A percentile compares a stretch with the other conserved stretches of the same genome.
phyloP scores from a whole-genome alignment of 2,329 filamentous ascomycete genomes.

The Immersiporthe knoxdaviesiana region DNA sequence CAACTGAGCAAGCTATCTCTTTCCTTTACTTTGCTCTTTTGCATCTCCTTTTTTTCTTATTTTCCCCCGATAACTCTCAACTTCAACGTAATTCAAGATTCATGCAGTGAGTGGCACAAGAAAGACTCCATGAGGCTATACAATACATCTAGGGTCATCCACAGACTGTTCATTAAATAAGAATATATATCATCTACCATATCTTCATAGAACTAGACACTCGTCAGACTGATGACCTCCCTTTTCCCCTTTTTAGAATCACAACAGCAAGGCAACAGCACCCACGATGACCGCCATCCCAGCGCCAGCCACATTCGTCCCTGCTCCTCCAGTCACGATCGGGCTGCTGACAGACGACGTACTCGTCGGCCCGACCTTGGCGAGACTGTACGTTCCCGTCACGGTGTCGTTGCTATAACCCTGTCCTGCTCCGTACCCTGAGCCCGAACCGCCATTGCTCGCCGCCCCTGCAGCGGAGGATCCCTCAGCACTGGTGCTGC shows the following conservation, averaged over 20 bases:
- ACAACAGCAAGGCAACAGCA: constrained; percentile 25
- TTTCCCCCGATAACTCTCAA: too few species aligned
- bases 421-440: constrained; percentile 13
- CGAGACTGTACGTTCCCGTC: constrained; percentile 24
- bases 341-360: neutral
- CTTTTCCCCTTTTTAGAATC: neutral
- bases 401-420: constrained; percentile 16
- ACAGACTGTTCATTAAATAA: neutral
- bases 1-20: neutral
- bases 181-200: constrained; percentile 2
- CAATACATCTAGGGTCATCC: neutral
- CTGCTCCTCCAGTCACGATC: constrained; percentile 25
- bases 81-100: neutral
- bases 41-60: too few species aligned
- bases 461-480: constrained; percentile 17
- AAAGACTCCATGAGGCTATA: neutral
- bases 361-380: constrained; percentile 21
- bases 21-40: too few species aligned
- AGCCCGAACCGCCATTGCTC: constrained; percentile 23
- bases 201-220: neutral
- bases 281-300: constrained; percentile 17
- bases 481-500: constrained; percentile 10
- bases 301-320: neutral
- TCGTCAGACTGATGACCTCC: neutral
- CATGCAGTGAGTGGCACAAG: neutral